Conservation (phyloP, 1,139 yeast species). For the Suhomyces anneliseae region DNA sequence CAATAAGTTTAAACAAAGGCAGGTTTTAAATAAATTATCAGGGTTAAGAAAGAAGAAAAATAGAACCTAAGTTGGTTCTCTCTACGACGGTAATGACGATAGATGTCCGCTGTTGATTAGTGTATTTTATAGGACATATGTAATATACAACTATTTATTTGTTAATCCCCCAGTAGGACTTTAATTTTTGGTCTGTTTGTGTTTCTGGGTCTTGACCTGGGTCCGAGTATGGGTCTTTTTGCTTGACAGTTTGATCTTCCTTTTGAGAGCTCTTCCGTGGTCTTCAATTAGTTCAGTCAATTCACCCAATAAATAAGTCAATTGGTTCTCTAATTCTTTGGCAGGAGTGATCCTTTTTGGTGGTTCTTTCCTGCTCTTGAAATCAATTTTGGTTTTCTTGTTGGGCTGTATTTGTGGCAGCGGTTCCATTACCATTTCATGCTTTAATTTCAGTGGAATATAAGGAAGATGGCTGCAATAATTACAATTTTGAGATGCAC, state of each 20-base stretch:
- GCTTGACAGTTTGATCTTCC: too few relatives aligned
- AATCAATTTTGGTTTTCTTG: background rate
- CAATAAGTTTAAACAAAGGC: too few relatives aligned
- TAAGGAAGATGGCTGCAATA: slow-evolving; percentile 18
- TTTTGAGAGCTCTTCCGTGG: background rate
- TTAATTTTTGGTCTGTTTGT: too few relatives aligned
- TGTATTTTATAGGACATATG: background rate
- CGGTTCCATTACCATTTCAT: background rate
- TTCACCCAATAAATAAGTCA: background rate
- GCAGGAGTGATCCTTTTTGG: background rate
- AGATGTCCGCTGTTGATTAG: too few relatives aligned
- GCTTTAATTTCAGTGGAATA: slow-evolving; percentile 12
- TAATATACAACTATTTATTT: background rate
- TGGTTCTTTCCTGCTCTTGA: background rate
- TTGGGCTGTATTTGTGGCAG: too few relatives aligned
- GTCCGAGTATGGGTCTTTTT: too few relatives aligned
- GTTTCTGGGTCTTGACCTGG: too few relatives aligned
- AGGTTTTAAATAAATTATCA: too few relatives aligned
- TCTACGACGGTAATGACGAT: too few relatives aligned
- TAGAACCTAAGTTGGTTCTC: too few relatives aligned
- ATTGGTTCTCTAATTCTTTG: background rate
- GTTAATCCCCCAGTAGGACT: background rate
- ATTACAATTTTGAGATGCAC: slow-evolving; percentile 10
- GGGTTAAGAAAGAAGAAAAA: too few relatives aligned
- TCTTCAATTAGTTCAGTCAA: background rate